Percentiles rank a stretch among this genome's conserved stretches.
Conservation (phyloP, 345 rosid genomes). For the Eucalyptus curtisii region DNA sequence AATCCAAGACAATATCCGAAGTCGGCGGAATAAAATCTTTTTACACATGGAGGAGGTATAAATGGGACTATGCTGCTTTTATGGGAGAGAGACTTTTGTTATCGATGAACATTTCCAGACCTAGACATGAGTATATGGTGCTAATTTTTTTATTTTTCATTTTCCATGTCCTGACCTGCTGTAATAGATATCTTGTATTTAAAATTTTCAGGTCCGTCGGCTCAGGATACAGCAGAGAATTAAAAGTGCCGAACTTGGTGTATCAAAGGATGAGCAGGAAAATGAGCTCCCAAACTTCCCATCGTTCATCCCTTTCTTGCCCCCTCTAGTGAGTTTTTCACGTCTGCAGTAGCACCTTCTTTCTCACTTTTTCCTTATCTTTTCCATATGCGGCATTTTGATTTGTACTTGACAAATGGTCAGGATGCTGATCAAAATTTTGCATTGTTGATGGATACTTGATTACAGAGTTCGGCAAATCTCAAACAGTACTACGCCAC, state of each 20-base stretch:
- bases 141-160: neutral
- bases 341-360: neutral
- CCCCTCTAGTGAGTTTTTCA: slow-evolving; percentile 60
- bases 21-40: slow-evolving; percentile 90
- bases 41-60: slow-evolving; percentile 92
- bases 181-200: neutral
- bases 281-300: slow-evolving; percentile 87
- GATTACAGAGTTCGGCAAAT: slow-evolving; percentile 68
- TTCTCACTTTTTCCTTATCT: neutral
- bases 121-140: neutral
- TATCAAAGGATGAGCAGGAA: slow-evolving; percentile 37
- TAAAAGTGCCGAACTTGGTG: slow-evolving; percentile 65
- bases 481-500: slow-evolving; percentile 71
- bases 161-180: neutral
- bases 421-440: neutral
- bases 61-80: neutral
- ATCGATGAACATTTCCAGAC: neutral
- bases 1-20: slow-evolving; percentile 87
- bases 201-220: slow-evolving; percentile 54
- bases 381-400: neutral
- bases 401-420: neutral
- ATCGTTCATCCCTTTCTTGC: slow-evolving; percentile 93
- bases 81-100: neutral
- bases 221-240: slow-evolving; percentile 90
- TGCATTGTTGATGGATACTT: neutral